phyloP scores from a whole-genome alignment of 768 basidiomycete species.

The Rhodotorula graminis region DNA sequence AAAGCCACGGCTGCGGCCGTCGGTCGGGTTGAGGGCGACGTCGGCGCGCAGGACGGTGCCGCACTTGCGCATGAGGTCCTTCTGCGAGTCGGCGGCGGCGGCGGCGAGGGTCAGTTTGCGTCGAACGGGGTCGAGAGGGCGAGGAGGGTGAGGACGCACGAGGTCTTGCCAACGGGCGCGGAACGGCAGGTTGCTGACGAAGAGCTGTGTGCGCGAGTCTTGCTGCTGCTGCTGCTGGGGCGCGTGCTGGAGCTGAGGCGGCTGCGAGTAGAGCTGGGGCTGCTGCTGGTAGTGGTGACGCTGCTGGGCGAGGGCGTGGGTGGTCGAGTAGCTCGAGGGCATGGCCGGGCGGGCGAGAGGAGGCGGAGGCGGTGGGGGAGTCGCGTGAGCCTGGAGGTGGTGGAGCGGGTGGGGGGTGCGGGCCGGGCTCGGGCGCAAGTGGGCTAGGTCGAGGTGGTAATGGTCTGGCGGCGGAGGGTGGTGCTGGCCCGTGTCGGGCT shows the following conservation, averaged over 20 bases:
- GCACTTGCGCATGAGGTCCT: conserved; percentile 91
- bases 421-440: too few relatives aligned
- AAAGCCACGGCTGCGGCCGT: conserved; percentile 75
- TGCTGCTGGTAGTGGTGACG: too few relatives aligned
- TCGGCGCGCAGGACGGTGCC: conserved; percentile 73
- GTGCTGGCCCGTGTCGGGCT: neutral
- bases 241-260: neutral
- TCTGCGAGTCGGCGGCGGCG: too few relatives aligned
- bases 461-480: neutral
- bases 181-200: conserved; percentile 94
- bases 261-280: neutral
- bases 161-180: conserved; percentile 98
- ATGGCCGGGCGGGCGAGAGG: neutral
- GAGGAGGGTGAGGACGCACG: neutral
- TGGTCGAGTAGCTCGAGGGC: neutral
- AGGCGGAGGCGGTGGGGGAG: neutral
- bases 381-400: too few relatives aligned
- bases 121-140: too few relatives aligned
- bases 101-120: too few relatives aligned
- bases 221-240: neutral
- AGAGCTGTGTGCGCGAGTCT: conserved; percentile 91
- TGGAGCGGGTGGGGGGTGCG: neutral
- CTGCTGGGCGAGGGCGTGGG: neutral
- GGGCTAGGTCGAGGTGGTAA: neutral
- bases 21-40: conserved; percentile 43